Conservation (phyloP, 202 grass and related monocot genomes). For the Digitaria exilis region DNA sequence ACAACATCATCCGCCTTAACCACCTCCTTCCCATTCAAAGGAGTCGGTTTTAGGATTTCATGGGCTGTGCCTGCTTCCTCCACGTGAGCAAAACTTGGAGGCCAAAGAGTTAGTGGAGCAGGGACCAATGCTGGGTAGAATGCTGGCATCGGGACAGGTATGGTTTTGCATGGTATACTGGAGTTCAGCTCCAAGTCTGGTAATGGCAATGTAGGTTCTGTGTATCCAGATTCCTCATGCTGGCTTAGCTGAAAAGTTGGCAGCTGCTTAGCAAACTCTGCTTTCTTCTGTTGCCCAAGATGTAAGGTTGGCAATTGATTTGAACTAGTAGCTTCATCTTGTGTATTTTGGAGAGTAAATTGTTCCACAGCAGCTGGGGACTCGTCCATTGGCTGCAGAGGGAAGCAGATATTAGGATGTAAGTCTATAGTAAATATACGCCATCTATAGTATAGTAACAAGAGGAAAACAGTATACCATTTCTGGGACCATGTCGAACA, state of each 20-base stretch:
- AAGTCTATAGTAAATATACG: conserved; percentile 16
- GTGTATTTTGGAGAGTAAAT: conserved; percentile 32
- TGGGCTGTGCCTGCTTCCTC: conserved; percentile 43
- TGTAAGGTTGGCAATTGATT: conserved; percentile 49
- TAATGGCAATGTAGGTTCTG: conserved; percentile 17
- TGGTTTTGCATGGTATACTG: conserved; percentile 20
- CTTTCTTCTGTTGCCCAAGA: conserved; percentile 50
- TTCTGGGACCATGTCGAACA: conserved; percentile 91
- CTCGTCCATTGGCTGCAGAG: conserved; percentile 67
- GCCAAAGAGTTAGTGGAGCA: conserved; percentile 52
- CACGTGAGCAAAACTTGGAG: conserved; percentile 34
- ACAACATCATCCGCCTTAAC: conserved; percentile 64
- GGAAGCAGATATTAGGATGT: conserved; percentile 21
- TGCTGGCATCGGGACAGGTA: conserved; percentile 27
- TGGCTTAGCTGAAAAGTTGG: conserved; percentile 46
- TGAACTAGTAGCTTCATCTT: conserved; percentile 51
- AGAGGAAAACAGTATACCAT: conserved; percentile 47
- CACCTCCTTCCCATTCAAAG: conserved; percentile 61
- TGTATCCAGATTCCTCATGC: conserved; percentile 43
- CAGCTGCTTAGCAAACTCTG: conserved; percentile 42
- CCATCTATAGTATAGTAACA: neutral
- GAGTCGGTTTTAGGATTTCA: conserved; percentile 72
- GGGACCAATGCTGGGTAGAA: conserved; percentile 57
- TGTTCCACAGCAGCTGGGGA: conserved; percentile 39
- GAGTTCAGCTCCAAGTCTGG: conserved; percentile 37